Evolutionary conservation across 257 asterid species (phyloP).

Genomic region (Scutellaria barbata): DNA sequence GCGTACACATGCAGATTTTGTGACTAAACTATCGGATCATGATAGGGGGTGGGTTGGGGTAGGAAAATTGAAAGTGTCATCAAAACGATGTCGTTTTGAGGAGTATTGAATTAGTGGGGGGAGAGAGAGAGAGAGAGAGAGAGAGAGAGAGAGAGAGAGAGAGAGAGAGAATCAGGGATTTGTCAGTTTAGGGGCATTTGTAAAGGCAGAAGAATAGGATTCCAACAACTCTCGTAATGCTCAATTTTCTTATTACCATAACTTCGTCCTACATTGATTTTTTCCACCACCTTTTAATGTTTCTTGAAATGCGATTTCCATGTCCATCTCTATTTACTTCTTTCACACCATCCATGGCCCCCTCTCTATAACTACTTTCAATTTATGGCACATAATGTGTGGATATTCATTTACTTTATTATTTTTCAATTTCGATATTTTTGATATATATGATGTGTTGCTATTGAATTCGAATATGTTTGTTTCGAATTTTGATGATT

Average conservation of each 20-base stretch:
- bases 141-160: slow-evolving; percentile 5
- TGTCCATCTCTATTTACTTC: slow-evolving; percentile 27
- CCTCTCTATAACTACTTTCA: too few relatives aligned
- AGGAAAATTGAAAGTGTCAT: background rate
- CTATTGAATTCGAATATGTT: too few relatives aligned
- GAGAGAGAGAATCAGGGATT: slow-evolving; percentile 33
- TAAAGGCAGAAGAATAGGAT: slow-evolving; percentile 46
- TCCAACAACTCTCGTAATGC: slow-evolving; percentile 37
- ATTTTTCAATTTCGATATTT: too few relatives aligned
- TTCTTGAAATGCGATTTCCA: slow-evolving; percentile 37
- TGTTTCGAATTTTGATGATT: too few relatives aligned
- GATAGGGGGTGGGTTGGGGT: slow-evolving; percentile 36
- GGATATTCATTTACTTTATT: too few relatives aligned
- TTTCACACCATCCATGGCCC: slow-evolving; percentile 9
- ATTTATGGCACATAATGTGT: too few relatives aligned
- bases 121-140: background rate
- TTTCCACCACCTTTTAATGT: slow-evolving; percentile 34
- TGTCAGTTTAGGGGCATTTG: slow-evolving; percentile 33
- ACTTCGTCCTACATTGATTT: slow-evolving; percentile 30
- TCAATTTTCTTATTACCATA: slow-evolving; percentile 28
- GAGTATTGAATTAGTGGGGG: too few relatives aligned
- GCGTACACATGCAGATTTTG: slow-evolving; percentile 67
- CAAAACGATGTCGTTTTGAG: background rate
- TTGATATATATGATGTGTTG: too few relatives aligned
- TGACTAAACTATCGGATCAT: slow-evolving; percentile 68